Percentiles rank a stretch among this genome's conserved stretches.
phyloP scores from a whole-genome alignment of 139 green algal species.

The Micractinium conductrix region DNA sequence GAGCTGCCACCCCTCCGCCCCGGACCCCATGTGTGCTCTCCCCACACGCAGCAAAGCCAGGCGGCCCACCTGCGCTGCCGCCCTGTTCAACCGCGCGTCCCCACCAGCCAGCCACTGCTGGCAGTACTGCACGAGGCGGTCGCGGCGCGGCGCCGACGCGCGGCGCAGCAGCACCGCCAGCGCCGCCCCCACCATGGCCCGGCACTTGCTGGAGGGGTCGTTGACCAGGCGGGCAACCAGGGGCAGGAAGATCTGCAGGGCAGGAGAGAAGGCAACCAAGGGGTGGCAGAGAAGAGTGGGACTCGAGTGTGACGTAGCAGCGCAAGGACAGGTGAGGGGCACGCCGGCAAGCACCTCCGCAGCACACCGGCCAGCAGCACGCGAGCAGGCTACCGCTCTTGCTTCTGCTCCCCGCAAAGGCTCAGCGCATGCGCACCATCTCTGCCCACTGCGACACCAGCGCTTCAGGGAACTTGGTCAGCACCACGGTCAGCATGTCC shows the following conservation, averaged over 20 bases:
- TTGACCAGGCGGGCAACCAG: constrained; percentile 84
- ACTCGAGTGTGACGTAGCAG: too few species aligned
- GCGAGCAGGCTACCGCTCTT: too few species aligned
- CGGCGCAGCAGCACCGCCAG: constrained; percentile 67
- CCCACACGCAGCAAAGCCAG: not conserved
- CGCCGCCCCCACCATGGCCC: constrained; percentile 54
- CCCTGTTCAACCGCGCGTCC: constrained; percentile 57
- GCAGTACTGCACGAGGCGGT: constrained; percentile 59
- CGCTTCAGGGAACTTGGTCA: constrained; percentile 83
- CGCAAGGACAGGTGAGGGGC: too few species aligned
- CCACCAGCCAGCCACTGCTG: constrained; percentile 60
- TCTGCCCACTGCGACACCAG: constrained; percentile 67
- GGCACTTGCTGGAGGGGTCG: constrained; percentile 67
- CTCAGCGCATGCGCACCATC: constrained; percentile 9
- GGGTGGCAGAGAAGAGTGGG: not conserved
- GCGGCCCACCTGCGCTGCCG: constrained; percentile 54
- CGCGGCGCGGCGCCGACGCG: constrained; percentile 42
- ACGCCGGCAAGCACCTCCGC: too few species aligned
- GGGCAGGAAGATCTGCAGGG: constrained; percentile 83
- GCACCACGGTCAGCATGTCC: constrained; percentile 77
- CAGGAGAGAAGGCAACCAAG: not conserved
- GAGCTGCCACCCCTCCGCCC: too few species aligned
- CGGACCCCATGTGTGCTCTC: too few species aligned
- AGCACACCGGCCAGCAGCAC: too few species aligned
- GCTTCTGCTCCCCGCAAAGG: too few species aligned